Evolutionary conservation across 768 basidiomycete genomes (phyloP).

Genomic region (Naganishia vishniacii): DNA sequence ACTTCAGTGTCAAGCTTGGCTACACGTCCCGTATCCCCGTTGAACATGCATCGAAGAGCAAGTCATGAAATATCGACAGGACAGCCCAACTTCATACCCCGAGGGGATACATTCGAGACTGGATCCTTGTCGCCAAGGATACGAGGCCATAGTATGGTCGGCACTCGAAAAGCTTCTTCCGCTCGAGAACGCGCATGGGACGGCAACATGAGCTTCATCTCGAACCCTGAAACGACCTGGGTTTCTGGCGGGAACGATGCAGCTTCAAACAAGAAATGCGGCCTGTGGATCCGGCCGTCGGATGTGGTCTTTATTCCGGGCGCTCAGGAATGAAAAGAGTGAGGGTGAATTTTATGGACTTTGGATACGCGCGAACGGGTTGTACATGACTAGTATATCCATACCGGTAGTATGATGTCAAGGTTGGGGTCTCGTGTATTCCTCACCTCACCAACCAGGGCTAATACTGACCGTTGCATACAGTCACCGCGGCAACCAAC

Average conservation of each 20-base stretch:
- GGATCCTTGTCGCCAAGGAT: background rate
- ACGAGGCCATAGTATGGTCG: background rate
- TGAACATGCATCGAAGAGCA: background rate
- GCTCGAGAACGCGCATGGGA: background rate
- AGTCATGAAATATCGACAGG: background rate
- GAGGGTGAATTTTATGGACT: background rate
- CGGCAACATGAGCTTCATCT: background rate
- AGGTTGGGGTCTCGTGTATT: no score
- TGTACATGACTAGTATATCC: background rate
- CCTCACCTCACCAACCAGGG: no score
- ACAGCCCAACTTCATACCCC: background rate
- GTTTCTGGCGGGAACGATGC: no score
- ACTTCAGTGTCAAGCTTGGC: background rate
- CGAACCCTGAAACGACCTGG: background rate
- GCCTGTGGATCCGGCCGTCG: conserved; percentile 9
- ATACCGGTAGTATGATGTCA: no score
- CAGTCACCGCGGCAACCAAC: background rate
- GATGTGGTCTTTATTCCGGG: conserved; percentile 15
- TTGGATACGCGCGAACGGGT: background rate
- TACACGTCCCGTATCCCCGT: background rate
- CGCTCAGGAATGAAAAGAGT: background rate
- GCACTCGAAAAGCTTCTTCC: background rate
- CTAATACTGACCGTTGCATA: no score
- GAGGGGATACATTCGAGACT: background rate
- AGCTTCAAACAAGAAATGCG: background rate